A percentile compares a stretch with the other conserved stretches of the same genome.
phyloP scores from a whole-genome alignment of 345 rosid species.

The Eucalyptus lansdowneana region DNA sequence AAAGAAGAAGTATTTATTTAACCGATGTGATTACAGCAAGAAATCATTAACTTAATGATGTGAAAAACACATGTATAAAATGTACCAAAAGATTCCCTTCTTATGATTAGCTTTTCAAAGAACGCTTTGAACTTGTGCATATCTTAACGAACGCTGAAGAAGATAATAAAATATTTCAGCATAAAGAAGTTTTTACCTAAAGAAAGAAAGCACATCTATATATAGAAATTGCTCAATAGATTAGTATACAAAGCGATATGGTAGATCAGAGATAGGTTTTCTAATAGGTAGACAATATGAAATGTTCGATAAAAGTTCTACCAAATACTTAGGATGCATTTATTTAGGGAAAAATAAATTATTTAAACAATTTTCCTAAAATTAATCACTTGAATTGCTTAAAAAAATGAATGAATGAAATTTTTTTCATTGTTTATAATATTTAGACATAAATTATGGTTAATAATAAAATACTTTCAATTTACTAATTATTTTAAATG shows the following conservation, averaged over 20 bases:
- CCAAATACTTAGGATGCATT: neutral
- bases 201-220: neutral
- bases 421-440: too few species aligned
- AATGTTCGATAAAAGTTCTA: neutral
- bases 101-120: neutral
- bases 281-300: neutral
- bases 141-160: neutral
- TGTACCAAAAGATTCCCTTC: neutral
- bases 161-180: neutral
- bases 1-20: neutral
- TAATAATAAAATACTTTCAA: rapidly evolving
- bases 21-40: neutral
- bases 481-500: neutral
- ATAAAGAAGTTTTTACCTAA: neutral
- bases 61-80: neutral
- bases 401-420: neutral
- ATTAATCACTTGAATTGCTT: neutral
- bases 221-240: neutral
- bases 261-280: neutral
- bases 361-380: neutral
- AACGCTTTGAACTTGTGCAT: neutral
- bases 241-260: neutral
- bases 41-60: neutral
- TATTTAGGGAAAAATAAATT: neutral
- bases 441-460: neutral